A percentile compares a stretch with the other conserved stretches of the same genome.
Conservation (phyloP, 2,329 filamentous ascomycete genomes). For the Claviceps africana region DNA sequence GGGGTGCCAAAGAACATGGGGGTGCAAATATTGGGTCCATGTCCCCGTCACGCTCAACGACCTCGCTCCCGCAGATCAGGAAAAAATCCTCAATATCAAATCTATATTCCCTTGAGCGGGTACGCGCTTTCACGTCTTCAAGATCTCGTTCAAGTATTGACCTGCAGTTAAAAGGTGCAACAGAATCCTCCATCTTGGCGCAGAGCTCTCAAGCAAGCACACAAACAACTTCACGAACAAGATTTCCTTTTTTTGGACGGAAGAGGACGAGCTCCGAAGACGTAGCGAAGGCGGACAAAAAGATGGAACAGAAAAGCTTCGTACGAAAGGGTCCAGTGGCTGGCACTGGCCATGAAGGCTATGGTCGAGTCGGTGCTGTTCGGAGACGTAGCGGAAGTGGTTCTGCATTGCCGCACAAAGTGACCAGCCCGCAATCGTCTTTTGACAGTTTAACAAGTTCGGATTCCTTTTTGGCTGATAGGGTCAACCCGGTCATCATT, state of each 20-base stretch:
- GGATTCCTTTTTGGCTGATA: slow-evolving; percentile 46
- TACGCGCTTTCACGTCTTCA: slow-evolving; percentile 4
- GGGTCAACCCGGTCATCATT: slow-evolving; percentile 53
- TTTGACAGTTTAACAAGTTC: slow-evolving; percentile 36
- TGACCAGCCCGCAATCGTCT: slow-evolving; percentile 30
- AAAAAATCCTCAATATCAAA: slow-evolving; percentile 20
- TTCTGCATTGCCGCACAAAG: slow-evolving; percentile 31
- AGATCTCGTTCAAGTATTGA: slow-evolving; percentile 8
- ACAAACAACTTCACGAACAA: slow-evolving; percentile 41
- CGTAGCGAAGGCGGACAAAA: slow-evolving; percentile 37
- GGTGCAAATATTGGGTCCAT: slow-evolving; percentile 24
- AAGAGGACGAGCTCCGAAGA: slow-evolving; percentile 47
- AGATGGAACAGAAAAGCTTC: slow-evolving; percentile 14
- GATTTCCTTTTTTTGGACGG: slow-evolving; percentile 67
- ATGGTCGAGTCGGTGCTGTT: slow-evolving; percentile 48
- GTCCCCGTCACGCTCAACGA: slow-evolving; percentile 21
- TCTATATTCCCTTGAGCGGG: slow-evolving; percentile 12
- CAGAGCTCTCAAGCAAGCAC: slow-evolving; percentile 40
- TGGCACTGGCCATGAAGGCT: slow-evolving; percentile 88
- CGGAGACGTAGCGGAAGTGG: slow-evolving; percentile 51
- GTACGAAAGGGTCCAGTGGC: slow-evolving; percentile 66
- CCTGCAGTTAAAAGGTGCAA: slow-evolving; percentile 9
- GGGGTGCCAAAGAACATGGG: slow-evolving; percentile 30
- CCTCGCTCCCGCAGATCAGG: slow-evolving; percentile 16
- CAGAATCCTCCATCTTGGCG: slow-evolving; percentile 12